These are phyloP conservation scores for Peronospora belbahrii DNA, from an alignment of 352 stramenopile genomes.

Conservation along the genomic window DNA sequence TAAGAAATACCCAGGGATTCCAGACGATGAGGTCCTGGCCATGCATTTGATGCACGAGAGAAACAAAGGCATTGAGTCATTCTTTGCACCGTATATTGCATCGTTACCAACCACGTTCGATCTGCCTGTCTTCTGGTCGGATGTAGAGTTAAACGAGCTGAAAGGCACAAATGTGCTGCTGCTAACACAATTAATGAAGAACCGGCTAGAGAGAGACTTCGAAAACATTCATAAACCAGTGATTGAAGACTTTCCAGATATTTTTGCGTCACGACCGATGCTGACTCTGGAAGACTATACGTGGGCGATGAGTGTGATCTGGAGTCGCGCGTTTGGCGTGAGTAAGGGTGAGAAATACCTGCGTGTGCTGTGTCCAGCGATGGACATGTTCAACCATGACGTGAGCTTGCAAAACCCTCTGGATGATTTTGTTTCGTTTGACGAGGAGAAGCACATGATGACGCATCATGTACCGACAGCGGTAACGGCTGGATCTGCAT, in stretches of 20 bases:
- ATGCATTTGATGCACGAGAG: conserved; percentile 56
- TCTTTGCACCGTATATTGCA: conserved; percentile 50
- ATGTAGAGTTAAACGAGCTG: conserved; percentile 37
- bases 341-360: conserved; percentile 34
- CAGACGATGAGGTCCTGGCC: conserved; percentile 45
- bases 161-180: conserved; percentile 48
- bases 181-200: conserved; percentile 57
- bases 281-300: conserved; percentile 50
- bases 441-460: conserved; percentile 38
- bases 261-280: conserved; percentile 28
- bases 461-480: conserved; percentile 34
- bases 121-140: conserved; percentile 49
- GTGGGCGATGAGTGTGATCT: conserved; percentile 73
- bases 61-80: conserved; percentile 33
- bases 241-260: conserved; percentile 32
- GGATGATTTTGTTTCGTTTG: conserved; percentile 49
- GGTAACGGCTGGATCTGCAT: conserved; percentile 21
- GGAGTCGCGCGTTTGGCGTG: conserved; percentile 63
- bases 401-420: conserved; percentile 30
- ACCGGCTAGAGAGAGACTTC: conserved; percentile 52
- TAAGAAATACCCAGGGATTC: conserved; percentile 31
- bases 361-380: conserved; percentile 48
- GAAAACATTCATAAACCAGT: conserved; percentile 45
- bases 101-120: conserved; percentile 48
- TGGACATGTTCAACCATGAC: conserved; percentile 81